Evolutionary conservation across 1,284 basidiomycete species (phyloP).

Genomic region (Mycena citricolor): DNA sequence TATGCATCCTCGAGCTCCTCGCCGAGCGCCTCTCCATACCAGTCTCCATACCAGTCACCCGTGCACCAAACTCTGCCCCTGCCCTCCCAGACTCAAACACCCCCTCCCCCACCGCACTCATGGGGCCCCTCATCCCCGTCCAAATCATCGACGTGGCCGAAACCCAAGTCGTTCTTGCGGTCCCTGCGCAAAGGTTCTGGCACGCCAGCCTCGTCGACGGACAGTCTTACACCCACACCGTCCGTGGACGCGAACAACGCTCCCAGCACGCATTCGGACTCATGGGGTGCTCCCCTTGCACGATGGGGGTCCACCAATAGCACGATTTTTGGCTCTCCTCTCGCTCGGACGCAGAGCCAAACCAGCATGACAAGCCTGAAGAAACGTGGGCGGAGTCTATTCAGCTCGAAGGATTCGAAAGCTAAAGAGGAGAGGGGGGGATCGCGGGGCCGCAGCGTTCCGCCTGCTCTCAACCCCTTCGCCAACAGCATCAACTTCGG

Average conservation of each 20-base stretch:
- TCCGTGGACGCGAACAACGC: conserved; percentile 22
- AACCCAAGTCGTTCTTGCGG: conserved; percentile 35
- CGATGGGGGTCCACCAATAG: conserved; percentile 14
- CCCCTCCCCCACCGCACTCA: conserved; percentile 31
- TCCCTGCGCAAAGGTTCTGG: conserved; percentile 32
- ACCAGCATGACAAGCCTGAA: conserved; percentile 28
- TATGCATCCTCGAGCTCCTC: conserved; percentile 25
- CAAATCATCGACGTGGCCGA: conserved; percentile 28
- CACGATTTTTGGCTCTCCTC: conserved; percentile 23
- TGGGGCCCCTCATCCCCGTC: conserved; percentile 1
- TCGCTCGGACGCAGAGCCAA: conserved; percentile 32
- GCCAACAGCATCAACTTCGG: conserved; percentile 22
- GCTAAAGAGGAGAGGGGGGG: neutral
- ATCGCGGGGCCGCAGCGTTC: neutral
- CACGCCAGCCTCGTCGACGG: conserved; percentile 29
- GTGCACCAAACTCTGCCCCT: conserved; percentile 23
- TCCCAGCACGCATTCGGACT: too few species aligned
- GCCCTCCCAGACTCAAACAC: conserved; percentile 25
- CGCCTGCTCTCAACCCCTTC: conserved; percentile 22
- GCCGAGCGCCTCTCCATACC: conserved; percentile 26
- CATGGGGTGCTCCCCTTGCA: conserved; percentile 25
- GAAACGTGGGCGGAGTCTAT: conserved; percentile 9
- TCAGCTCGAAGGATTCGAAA: neutral
- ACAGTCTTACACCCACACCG: conserved; percentile 27
- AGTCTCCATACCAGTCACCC: conserved; percentile 8